phyloP scores from a whole-genome alignment of 495 filamentous ascomycete species.

The Penicillium pancosmium region DNA sequence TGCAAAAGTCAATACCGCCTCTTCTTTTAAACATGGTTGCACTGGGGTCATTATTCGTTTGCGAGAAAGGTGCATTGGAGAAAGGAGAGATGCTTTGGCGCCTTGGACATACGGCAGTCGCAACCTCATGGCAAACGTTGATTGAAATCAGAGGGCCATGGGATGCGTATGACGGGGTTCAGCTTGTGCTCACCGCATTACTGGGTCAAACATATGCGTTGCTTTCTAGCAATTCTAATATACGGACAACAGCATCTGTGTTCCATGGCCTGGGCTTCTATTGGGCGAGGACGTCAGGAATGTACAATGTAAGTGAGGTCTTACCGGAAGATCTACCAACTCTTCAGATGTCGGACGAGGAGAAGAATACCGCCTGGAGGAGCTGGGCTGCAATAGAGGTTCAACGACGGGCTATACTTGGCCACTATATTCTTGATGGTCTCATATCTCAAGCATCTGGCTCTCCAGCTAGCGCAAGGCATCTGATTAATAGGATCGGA shows the following conservation, averaged over 20 bases:
- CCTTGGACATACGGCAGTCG: conserved; percentile 22
- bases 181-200: conserved; percentile 21
- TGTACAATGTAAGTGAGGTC: conserved; percentile 14
- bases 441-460: conserved; percentile 26
- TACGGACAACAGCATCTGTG: conserved; percentile 19
- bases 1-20: conserved; percentile 19
- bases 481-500: conserved; percentile 20
- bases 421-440: conserved; percentile 24
- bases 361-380: conserved; percentile 12
- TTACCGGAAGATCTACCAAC: conserved; percentile 1
- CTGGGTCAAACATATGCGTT: conserved; percentile 23
- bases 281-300: conserved; percentile 24
- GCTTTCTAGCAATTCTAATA: conserved; percentile 16
- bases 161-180: conserved; percentile 25
- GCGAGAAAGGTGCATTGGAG: conserved; percentile 7
- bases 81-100: conserved; percentile 25
- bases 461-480: conserved; percentile 19
- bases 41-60: conserved; percentile 22
- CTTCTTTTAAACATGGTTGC: conserved; percentile 25
- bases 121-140: conserved; percentile 23
- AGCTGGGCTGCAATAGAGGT: conserved; percentile 18
- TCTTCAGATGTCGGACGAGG: conserved; percentile 2
- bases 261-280: conserved; percentile 24
- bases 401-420: conserved; percentile 18
- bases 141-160: conserved; percentile 16